phyloP scores from a whole-genome alignment of 805 yeast species.

The Barnettozyma wickerhamii region DNA sequence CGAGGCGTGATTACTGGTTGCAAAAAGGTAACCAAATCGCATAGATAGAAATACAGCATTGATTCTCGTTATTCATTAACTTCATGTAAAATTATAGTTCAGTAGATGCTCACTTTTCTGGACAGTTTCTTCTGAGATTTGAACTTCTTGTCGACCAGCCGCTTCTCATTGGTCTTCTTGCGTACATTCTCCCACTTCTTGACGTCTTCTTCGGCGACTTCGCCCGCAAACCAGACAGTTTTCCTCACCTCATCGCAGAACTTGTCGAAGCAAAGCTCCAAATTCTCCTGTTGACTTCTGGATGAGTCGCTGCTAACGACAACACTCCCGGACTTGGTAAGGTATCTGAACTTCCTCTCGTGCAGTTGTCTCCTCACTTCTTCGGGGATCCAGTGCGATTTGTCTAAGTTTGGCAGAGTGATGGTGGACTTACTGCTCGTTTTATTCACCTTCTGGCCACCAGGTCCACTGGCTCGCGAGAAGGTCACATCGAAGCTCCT shows the following conservation, averaged over 20 bases:
- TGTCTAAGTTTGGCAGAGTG: slow-evolving; percentile 41
- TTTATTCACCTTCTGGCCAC: slow-evolving; percentile 86
- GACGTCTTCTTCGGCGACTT: slow-evolving; percentile 40
- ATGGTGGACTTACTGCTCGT: slow-evolving; percentile 61
- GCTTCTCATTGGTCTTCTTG: slow-evolving; percentile 28
- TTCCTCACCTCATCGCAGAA: slow-evolving; percentile 48
- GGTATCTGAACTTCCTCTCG: slow-evolving; percentile 41
- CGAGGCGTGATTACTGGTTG: slow-evolving; percentile 34
- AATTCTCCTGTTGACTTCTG: slow-evolving; percentile 55
- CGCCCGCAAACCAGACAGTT: slow-evolving; percentile 43
- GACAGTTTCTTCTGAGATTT: slow-evolving; percentile 35
- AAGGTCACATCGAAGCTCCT: slow-evolving; percentile 39
- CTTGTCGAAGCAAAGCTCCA: slow-evolving; percentile 55
- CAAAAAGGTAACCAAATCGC: slow-evolving; percentile 29
- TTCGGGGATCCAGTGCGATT: slow-evolving; percentile 56
- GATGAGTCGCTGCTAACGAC: slow-evolving; percentile 57
- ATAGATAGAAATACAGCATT: slow-evolving; percentile 5
- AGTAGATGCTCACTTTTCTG: slow-evolving; percentile 21
- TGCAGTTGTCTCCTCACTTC: slow-evolving; percentile 40
- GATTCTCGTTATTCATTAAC: not conserved
- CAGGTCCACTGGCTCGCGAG: slow-evolving; percentile 74
- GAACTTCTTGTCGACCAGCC: slow-evolving; percentile 34
- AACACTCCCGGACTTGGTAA: slow-evolving; percentile 47
- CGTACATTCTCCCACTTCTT: slow-evolving; percentile 45
- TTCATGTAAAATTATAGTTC: not conserved